These are phyloP conservation scores for Kodamaea restingae DNA, from an alignment of 805 yeast genomes.

Conservation along the genomic window DNA sequence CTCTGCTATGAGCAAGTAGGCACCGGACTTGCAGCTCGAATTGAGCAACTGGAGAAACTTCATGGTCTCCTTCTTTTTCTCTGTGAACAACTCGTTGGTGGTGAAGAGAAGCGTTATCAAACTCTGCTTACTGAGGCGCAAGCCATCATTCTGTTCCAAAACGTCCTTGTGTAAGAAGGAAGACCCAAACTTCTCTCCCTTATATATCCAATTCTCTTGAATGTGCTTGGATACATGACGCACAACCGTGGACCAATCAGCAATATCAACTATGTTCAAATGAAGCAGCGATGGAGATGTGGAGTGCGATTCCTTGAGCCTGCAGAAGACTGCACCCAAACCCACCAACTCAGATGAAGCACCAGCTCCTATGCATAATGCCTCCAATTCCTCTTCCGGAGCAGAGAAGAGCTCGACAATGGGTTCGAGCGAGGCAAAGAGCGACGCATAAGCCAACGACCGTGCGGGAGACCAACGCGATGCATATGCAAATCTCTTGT, in stretches of 20 bases:
- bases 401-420: constrained; percentile 35
- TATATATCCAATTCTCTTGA: constrained; percentile 50
- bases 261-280: constrained; percentile 66
- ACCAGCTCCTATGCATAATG: constrained; percentile 80
- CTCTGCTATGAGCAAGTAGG: constrained; percentile 66
- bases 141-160: constrained; percentile 16
- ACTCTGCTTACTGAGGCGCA: constrained; percentile 25
- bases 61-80: constrained; percentile 58
- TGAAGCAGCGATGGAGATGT: constrained; percentile 32
- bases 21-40: constrained; percentile 48
- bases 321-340: constrained; percentile 53
- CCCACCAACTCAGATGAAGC: constrained; percentile 81
- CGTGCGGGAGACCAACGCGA: constrained; percentile 86
- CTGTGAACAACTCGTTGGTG: constrained; percentile 79
- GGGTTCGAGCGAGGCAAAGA: constrained; percentile 51
- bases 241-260: constrained; percentile 66
- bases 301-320: constrained; percentile 33
- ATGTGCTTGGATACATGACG: constrained; percentile 42
- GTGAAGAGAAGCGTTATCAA: constrained; percentile 76
- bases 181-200: constrained; percentile 24
- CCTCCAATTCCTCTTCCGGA: constrained; percentile 28
- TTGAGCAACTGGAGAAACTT: constrained; percentile 53
- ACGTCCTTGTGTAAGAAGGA: constrained; percentile 31
- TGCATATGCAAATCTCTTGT: constrained; percentile 70
- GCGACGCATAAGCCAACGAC: constrained; percentile 66